Conservation (phyloP, 208 protist genomes). For the Crithidia mellificae region DNA sequence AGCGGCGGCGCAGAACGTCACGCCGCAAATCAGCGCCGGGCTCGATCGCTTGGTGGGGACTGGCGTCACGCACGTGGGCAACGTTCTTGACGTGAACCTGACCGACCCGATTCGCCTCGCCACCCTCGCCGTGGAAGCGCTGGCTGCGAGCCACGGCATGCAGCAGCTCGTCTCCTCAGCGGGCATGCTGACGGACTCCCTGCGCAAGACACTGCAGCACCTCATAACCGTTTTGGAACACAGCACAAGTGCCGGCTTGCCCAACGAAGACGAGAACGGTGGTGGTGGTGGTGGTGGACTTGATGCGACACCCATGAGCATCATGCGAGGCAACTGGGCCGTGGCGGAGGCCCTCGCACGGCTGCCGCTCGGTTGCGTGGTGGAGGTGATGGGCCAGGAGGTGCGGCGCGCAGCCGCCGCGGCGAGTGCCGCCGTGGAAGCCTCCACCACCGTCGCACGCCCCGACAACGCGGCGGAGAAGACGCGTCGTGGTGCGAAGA, state of each 20-base stretch:
- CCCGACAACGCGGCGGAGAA: not conserved
- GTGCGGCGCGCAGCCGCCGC: constrained; percentile 7
- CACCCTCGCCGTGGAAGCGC: constrained; percentile 33
- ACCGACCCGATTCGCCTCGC: constrained; percentile 35
- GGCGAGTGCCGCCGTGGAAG: not conserved
- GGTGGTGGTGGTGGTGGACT: no score
- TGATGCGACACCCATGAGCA: constrained; percentile 1
- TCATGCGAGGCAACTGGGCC: constrained; percentile 20
- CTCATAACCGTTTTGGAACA: constrained; percentile 25
- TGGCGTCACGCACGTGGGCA: constrained; percentile 24
- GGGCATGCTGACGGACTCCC: constrained; percentile 30
- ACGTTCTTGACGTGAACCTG: constrained; percentile 32
- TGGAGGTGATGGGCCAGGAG: constrained; percentile 19
- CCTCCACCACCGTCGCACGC: not conserved
- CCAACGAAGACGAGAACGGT: no score
- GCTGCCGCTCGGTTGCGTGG: constrained; percentile 22
- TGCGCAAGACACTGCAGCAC: constrained; percentile 32
- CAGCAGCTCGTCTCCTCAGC: constrained; percentile 36
- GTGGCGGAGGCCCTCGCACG: constrained; percentile 28
- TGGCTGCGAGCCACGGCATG: constrained; percentile 27
- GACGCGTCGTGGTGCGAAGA: no score
- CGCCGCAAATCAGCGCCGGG: not conserved
- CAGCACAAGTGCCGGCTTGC: not conserved
- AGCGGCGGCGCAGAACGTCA: not conserved
- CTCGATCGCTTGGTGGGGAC: constrained; percentile 17